Conservation (phyloP, 805 yeast genomes). For the Metschnikowia bowlesiae region DNA sequence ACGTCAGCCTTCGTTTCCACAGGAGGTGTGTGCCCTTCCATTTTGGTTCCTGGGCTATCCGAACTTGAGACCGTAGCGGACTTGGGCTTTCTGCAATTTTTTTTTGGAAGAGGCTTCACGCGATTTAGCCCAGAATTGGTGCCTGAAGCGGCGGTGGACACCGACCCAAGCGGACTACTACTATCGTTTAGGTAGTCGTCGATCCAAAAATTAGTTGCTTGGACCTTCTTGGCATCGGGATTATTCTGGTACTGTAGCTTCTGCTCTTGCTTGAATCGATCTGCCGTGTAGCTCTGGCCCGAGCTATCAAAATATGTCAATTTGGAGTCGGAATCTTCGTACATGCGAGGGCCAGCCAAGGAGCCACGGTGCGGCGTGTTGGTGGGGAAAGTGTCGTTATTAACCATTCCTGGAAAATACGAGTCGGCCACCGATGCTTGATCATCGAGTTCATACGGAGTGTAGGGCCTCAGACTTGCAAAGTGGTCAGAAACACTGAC, state of each 20-base stretch:
- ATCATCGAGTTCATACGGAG: conserved; percentile 15
- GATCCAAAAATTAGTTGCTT: not conserved
- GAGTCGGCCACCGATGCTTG: conserved; percentile 11
- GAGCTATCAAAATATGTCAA: not conserved
- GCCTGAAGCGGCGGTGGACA: conserved; percentile 11
- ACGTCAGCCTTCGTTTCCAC: not conserved
- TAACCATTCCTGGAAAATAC: conserved; percentile 1
- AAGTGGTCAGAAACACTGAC: conserved; percentile 30
- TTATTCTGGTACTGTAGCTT: not conserved
- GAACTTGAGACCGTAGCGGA: not conserved
- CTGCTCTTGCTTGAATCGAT: not conserved
- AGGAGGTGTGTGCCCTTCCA: not conserved
- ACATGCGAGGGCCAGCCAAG: not conserved
- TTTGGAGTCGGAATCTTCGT: not conserved
- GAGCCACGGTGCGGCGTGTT: not conserved
- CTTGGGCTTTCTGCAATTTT: conserved; percentile 9
- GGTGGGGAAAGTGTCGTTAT: not conserved
- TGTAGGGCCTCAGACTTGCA: conserved; percentile 15
- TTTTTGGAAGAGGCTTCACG: conserved; percentile 8
- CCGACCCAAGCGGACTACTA: conserved; percentile 10
- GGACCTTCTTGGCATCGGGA: not conserved
- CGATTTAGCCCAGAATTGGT: conserved; percentile 7
- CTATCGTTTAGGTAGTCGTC: conserved; percentile 4
- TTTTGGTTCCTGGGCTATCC: not conserved
- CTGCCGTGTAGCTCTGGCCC: not conserved